A percentile compares a stretch with the other conserved stretches of the same genome.
Conservation (phyloP, 352 stramenopile species). For the Phytophthora vignae region DNA sequence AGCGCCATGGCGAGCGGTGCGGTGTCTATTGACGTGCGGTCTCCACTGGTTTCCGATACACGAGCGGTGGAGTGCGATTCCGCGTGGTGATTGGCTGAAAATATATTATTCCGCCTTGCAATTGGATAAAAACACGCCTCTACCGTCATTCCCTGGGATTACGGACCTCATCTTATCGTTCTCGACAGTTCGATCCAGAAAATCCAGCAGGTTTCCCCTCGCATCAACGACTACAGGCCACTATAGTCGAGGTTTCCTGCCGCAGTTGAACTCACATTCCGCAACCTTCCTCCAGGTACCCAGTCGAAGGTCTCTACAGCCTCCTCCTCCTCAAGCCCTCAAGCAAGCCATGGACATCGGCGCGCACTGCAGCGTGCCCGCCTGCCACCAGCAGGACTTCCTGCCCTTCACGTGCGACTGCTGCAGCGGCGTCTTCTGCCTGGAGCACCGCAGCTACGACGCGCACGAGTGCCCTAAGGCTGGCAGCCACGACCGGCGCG, state of each 20-base stretch:
- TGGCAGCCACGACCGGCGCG: conserved; percentile 69
- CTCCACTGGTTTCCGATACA: conserved; percentile 33
- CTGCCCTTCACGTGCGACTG: conserved; percentile 89
- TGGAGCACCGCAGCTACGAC: conserved; percentile 86
- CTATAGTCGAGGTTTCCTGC: conserved; percentile 3
- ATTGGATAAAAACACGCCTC: conserved; percentile 5
- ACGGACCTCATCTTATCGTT: conserved; percentile 16
- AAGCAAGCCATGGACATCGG: conserved; percentile 67
- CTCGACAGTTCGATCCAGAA: conserved; percentile 27
- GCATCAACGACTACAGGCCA: neutral
- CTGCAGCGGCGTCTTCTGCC: conserved; percentile 81
- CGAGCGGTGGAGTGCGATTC: conserved; percentile 9
- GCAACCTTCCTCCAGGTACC: conserved; percentile 1
- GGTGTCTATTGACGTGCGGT: conserved; percentile 33
- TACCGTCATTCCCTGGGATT: conserved; percentile 19
- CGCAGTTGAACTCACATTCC: conserved; percentile 23
- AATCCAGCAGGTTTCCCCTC: conserved; percentile 6
- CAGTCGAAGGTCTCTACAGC: too few species aligned
- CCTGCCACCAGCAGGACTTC: conserved; percentile 85
- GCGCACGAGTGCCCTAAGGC: conserved; percentile 73
- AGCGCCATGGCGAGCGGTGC: conserved; percentile 42
- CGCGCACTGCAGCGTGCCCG: conserved; percentile 67
- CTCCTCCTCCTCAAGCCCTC: neutral
- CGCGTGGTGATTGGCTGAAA: conserved; percentile 1
- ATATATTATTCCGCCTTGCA: neutral